phyloP scores from a whole-genome alignment of 805 yeast species.

The Komagataella populi region DNA sequence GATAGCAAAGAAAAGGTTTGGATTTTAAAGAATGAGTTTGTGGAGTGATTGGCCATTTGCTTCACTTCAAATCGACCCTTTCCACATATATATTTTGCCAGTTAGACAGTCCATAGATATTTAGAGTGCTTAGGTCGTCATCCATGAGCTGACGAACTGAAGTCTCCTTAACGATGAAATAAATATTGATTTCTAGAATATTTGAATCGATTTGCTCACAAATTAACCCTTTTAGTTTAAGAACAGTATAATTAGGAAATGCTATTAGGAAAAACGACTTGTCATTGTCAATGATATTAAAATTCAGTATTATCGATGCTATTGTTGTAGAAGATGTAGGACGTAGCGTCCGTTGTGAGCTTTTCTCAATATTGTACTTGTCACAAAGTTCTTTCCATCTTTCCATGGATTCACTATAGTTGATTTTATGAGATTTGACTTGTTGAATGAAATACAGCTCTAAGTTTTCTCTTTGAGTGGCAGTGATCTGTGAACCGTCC shows the following conservation, averaged over 20 bases:
- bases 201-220: not conserved
- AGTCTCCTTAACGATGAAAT: not conserved
- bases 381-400: constrained; percentile 30
- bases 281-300: not conserved
- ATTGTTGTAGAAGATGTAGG: not conserved
- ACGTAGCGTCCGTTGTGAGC: not conserved
- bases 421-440: constrained; percentile 20
- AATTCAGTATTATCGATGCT: not conserved
- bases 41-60: not conserved
- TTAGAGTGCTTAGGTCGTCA: not conserved
- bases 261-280: not conserved
- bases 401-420: constrained; percentile 9
- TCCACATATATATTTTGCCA: not conserved
- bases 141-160: not conserved
- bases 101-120: not conserved
- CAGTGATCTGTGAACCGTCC: constrained; percentile 42
- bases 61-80: not conserved
- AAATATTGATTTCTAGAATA: not conserved
- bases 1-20: constrained; percentile 44
- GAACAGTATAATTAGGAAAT: not conserved
- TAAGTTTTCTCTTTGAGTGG: constrained; percentile 41
- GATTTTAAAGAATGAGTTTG: constrained; percentile 42
- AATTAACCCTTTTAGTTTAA: constrained; percentile 1
- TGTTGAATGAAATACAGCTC: constrained; percentile 54
- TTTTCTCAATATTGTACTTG: constrained; percentile 17